These are phyloP conservation scores for Luzula sylvatica DNA, from an alignment of 176 grass and related monocot genomes.

Conservation along the genomic window DNA sequence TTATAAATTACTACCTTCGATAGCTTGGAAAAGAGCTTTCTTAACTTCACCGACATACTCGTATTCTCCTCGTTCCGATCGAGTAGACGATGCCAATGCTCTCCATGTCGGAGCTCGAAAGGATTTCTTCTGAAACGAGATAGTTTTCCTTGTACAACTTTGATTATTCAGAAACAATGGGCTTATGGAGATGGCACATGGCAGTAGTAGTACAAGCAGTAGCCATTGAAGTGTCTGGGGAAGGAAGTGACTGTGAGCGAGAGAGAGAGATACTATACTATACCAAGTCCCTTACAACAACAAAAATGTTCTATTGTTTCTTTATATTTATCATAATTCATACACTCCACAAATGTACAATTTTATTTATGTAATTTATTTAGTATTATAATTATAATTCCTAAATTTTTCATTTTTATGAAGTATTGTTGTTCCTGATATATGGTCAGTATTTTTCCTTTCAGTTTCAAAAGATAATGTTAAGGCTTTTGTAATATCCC, in stretches of 20 bases:
- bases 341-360: too few relatives aligned
- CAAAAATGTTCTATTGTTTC: too few relatives aligned
- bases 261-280: background rate
- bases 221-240: background rate
- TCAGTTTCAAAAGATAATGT: too few relatives aligned
- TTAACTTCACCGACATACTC: constrained; percentile 29
- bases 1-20: constrained; percentile 27
- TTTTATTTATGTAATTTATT: too few relatives aligned
- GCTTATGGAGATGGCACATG: constrained; percentile 1
- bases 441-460: too few relatives aligned
- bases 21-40: constrained; percentile 31
- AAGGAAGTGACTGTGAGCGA: background rate
- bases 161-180: background rate
- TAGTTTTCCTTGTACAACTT: background rate
- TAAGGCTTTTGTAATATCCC: too few relatives aligned
- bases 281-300: too few relatives aligned
- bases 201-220: constrained; percentile 1
- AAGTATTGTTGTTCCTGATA: too few relatives aligned
- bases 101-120: background rate
- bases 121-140: background rate
- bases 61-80: background rate
- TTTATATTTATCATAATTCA: too few relatives aligned
- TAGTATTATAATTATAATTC: too few relatives aligned
- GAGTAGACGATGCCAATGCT: constrained; percentile 20
- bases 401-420: too few relatives aligned